A percentile compares a stretch with the other conserved stretches of the same genome.
phyloP scores from a whole-genome alignment of 176 grass and related monocot genomes.

The Bolboschoenus planiculmis region DNA sequence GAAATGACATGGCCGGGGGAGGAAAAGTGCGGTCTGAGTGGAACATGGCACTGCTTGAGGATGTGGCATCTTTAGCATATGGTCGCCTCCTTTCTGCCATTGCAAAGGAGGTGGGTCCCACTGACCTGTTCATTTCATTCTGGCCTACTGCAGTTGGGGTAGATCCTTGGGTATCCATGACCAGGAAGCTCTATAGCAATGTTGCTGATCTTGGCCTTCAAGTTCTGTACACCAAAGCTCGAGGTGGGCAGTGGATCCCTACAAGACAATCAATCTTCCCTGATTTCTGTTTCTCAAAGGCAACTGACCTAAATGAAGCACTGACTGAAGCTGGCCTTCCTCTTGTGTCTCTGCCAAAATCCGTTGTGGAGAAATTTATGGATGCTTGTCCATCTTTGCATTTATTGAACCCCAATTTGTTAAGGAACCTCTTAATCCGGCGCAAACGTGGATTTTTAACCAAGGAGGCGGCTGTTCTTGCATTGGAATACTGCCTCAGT shows the following conservation, averaged over 20 bases:
- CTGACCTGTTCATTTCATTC: conserved; percentile 75
- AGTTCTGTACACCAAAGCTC: conserved; percentile 82
- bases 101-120: conserved; percentile 69
- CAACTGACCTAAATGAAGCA: conserved; percentile 59
- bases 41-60: conserved; percentile 87
- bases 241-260: conserved; percentile 91
- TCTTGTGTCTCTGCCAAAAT: conserved; percentile 69
- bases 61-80: conserved; percentile 81
- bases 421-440: conserved; percentile 84
- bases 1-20: conserved; percentile 93
- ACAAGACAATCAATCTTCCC: conserved; percentile 91
- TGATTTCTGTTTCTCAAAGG: conserved; percentile 80
- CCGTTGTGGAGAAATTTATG: conserved; percentile 68
- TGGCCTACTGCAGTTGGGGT: conserved; percentile 67
- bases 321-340: conserved; percentile 79
- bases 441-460: conserved; percentile 62
- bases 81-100: conserved; percentile 74
- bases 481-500: conserved; percentile 85
- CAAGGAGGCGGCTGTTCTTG: conserved; percentile 72
- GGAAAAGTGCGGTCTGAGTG: conserved; percentile 90
- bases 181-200: conserved; percentile 63
- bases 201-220: conserved; percentile 72
- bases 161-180: conserved; percentile 93
- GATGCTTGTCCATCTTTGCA: conserved; percentile 66
- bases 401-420: conserved; percentile 75